Conservation (phyloP, 2,329 filamentous ascomycete genomes). For the Stylonectria norvegica region DNA sequence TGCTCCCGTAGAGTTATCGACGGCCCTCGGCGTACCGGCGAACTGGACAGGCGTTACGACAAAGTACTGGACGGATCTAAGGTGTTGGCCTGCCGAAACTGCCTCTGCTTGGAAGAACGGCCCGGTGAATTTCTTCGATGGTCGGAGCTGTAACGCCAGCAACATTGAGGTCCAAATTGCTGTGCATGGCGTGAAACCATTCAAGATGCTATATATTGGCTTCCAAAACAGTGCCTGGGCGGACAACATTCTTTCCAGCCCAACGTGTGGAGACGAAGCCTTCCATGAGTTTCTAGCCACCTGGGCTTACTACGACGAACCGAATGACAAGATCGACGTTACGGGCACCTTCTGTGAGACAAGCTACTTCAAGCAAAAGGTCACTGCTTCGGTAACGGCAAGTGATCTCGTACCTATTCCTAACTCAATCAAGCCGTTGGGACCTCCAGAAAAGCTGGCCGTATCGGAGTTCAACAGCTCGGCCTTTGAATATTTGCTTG, state of each 20-base stretch:
- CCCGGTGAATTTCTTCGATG: no score
- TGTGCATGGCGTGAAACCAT: no score
- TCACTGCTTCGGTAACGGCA: slow-evolving; percentile 1
- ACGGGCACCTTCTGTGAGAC: neutral
- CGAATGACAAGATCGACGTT: neutral
- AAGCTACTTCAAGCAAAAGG: slow-evolving; percentile 2
- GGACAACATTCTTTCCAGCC: no score
- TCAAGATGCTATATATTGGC: no score
- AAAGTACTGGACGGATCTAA: slow-evolving; percentile 3
- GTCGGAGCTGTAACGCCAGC: no score
- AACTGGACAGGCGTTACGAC: slow-evolving; percentile 7
- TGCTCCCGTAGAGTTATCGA: neutral
- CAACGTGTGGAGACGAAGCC: no score
- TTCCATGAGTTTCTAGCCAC: neutral
- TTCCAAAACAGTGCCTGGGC: no score
- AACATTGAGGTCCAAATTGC: no score
- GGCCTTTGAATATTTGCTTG: neutral
- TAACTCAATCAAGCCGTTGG: neutral
- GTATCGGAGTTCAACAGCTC: neutral
- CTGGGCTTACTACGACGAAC: neutral
- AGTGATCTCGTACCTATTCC: neutral
- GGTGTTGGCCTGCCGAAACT: neutral
- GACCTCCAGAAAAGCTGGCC: neutral
- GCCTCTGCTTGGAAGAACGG: no score
- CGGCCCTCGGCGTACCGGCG: neutral